Conservation (phyloP, 768 basidiomycete species). For the Tylopilus sp. region DNA sequence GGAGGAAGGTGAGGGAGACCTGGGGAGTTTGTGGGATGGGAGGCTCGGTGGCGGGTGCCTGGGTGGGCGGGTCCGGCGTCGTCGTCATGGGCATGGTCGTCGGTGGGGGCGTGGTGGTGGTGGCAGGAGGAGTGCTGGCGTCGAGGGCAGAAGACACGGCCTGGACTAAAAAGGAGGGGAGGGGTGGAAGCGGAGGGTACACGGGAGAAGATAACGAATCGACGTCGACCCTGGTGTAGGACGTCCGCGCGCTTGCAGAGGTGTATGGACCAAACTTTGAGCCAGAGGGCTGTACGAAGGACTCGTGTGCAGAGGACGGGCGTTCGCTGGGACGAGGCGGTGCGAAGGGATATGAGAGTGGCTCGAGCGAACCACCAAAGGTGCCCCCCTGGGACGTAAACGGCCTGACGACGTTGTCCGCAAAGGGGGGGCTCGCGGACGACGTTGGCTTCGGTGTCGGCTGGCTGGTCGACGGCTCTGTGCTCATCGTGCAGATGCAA, state of each 20-base stretch:
- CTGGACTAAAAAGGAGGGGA: constrained; percentile 11
- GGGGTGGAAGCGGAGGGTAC: constrained; percentile 26
- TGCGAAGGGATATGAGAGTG: constrained; percentile 6
- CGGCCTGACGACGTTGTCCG: constrained; percentile 27
- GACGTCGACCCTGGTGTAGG: constrained; percentile 49
- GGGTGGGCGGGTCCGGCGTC: constrained; percentile 7
- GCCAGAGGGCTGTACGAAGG: neutral
- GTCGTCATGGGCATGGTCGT: neutral
- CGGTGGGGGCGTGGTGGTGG: too few relatives aligned
- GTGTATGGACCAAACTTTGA: constrained; percentile 21
- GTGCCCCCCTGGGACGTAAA: constrained; percentile 28
- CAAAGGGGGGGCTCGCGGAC: constrained; percentile 18
- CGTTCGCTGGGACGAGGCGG: constrained; percentile 8
- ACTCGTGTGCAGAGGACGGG: constrained; percentile 17
- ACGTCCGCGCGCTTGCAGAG: constrained; percentile 49
- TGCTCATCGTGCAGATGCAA: neutral
- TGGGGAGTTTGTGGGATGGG: constrained; percentile 58
- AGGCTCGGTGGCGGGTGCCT: constrained; percentile 1
- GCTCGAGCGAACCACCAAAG: constrained; percentile 5
- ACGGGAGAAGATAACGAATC: constrained; percentile 22
- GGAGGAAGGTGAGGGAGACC: constrained; percentile 65
- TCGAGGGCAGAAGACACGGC: neutral
- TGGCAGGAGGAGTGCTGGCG: neutral
- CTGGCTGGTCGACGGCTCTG: neutral
- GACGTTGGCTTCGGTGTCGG: neutral